Percentiles rank a stretch among this genome's conserved stretches.
Conservation (phyloP, 768 basidiomycete genomes). For the Cytidiella melzeri region DNA sequence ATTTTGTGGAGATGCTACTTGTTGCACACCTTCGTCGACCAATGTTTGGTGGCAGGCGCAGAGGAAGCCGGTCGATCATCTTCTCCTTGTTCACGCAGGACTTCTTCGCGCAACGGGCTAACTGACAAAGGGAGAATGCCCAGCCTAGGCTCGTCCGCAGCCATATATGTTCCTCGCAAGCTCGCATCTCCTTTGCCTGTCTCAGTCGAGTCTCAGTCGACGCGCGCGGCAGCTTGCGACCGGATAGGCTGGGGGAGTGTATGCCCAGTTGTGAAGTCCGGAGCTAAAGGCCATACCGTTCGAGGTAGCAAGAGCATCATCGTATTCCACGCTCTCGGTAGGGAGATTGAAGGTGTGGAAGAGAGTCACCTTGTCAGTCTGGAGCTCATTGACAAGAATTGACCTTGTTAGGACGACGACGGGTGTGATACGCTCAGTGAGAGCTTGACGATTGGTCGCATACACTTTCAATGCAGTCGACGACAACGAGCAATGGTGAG, state of each 20-base stretch:
- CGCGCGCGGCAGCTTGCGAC: too few species aligned
- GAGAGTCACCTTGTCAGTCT: slow-evolving; percentile 93
- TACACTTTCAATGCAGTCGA: slow-evolving; percentile 99
- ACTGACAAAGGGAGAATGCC: slow-evolving; percentile 99
- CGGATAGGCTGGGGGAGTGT: too few species aligned
- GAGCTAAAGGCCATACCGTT: slow-evolving; percentile 95
- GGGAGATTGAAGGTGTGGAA: slow-evolving; percentile 98
- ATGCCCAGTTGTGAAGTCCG: slow-evolving; percentile 98
- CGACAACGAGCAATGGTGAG: slow-evolving; percentile 99
- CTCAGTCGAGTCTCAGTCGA: too few species aligned
- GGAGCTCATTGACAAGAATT: slow-evolving; percentile 96
- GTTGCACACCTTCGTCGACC: slow-evolving; percentile 99
- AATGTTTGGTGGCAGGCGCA: too few species aligned
- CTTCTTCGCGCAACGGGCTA: slow-evolving; percentile 97
- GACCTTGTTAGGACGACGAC: slow-evolving; percentile 99
- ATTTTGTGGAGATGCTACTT: slow-evolving; percentile 99
- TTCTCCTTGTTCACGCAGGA: slow-evolving; percentile 99
- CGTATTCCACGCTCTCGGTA: slow-evolving; percentile 94
- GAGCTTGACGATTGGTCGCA: slow-evolving; percentile 97
- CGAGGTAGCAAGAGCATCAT: slow-evolving; percentile 94
- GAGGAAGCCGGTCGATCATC: slow-evolving; percentile 95
- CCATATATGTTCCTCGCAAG: too few species aligned
- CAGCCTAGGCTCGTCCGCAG: too few species aligned
- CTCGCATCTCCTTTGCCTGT: too few species aligned
- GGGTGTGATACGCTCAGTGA: slow-evolving; percentile 74